Conservation (phyloP, 176 grass and related monocot genomes). For the Miscanthus lutarioriparius region DNA sequence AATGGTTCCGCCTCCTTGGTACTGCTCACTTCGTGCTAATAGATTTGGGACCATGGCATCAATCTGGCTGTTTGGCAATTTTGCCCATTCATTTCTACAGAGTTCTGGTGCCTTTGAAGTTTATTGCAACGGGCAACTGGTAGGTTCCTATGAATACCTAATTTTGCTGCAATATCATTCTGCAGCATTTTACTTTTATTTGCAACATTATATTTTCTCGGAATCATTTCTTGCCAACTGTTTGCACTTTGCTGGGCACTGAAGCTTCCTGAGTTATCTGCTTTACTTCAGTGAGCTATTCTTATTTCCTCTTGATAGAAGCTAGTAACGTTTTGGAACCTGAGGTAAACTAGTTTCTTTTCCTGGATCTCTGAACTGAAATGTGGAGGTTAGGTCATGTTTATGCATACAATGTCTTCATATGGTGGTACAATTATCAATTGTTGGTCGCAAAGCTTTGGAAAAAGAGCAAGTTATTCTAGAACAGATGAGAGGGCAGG, state of each 20-base stretch:
- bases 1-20: slow-evolving; percentile 86
- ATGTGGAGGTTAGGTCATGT: neutral
- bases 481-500: neutral
- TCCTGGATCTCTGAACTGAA: neutral
- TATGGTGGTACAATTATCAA: neutral
- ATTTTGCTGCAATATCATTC: neutral
- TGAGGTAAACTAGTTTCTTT: neutral
- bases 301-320: slow-evolving; percentile 2
- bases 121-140: slow-evolving; percentile 90
- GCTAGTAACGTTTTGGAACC: neutral
- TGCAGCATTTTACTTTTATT: neutral
- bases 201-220: neutral
- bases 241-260: neutral
- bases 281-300: neutral
- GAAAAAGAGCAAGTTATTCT: neutral
- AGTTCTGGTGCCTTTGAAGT: slow-evolving; percentile 98
- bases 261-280: neutral
- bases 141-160: slow-evolving; percentile 47
- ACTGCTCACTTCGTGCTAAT: slow-evolving; percentile 81
- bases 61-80: slow-evolving; percentile 88
- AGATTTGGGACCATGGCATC: slow-evolving; percentile 92
- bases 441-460: neutral
- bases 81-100: slow-evolving; percentile 80
- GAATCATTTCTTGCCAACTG: neutral
- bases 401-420: neutral